Percentiles rank a stretch among this genome's conserved stretches.
phyloP scores from a whole-genome alignment of 2,329 filamentous ascomycete genomes.

The Fusarium sp. region DNA sequence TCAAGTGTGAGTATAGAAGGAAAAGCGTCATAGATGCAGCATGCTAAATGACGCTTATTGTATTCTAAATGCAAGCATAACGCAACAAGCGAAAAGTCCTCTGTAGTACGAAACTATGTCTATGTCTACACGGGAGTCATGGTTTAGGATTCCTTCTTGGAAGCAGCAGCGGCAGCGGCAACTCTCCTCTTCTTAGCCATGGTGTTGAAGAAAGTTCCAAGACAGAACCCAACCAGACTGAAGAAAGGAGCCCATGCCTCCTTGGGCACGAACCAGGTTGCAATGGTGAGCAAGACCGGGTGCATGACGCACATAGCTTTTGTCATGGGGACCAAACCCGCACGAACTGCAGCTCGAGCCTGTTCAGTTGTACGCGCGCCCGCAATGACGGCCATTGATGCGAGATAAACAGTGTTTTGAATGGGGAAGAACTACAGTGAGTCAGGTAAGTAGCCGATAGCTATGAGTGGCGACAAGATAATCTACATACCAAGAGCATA shows the following conservation, averaged over 20 bases:
- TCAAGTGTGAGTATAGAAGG: not conserved
- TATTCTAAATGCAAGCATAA: not conserved
- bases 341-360: not conserved
- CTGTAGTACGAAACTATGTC: not conserved
- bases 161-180: slow-evolving; percentile 35
- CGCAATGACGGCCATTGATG: slow-evolving; percentile 21
- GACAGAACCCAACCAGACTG: slow-evolving; percentile 8
- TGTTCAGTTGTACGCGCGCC: slow-evolving; percentile 16
- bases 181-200: slow-evolving; percentile 9
- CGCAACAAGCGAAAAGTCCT: not conserved
- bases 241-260: slow-evolving; percentile 8
- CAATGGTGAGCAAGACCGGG: not conserved
- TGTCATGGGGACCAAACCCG: slow-evolving; percentile 8
- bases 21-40: not conserved
- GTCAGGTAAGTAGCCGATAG: not conserved
- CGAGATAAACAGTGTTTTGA: slow-evolving; percentile 16
- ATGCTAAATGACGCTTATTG: not conserved
- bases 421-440: slow-evolving; percentile 12
- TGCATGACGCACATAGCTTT: slow-evolving; percentile 18
- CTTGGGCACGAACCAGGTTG: not conserved
- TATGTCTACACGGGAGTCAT: not conserved
- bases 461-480: accelerated
- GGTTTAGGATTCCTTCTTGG: not conserved
- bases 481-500: not conserved
- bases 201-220: slow-evolving; percentile 12